phyloP scores from a whole-genome alignment of 1,139 yeast species.

The Yueomyces sp. region DNA sequence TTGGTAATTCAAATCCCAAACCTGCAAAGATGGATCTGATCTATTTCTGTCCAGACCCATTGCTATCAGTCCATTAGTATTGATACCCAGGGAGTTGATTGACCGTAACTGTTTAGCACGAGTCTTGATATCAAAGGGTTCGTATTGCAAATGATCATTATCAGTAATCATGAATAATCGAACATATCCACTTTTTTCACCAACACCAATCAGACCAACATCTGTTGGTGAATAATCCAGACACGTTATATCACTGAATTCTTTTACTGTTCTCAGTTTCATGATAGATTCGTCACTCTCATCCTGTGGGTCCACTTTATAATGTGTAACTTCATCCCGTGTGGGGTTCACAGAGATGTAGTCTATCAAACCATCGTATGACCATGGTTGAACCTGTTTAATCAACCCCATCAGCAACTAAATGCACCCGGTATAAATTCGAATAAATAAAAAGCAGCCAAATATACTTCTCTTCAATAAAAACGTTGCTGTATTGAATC shows the following conservation, averaged over 20 bases:
- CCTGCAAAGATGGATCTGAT: slow-evolving; percentile 63
- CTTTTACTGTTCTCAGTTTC: slow-evolving; percentile 42
- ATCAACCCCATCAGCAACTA: slow-evolving; percentile 18
- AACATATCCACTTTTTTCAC: slow-evolving; percentile 60
- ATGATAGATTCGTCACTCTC: slow-evolving; percentile 32
- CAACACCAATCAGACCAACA: slow-evolving; percentile 57
- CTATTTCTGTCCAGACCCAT: slow-evolving; percentile 73
- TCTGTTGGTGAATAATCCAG: slow-evolving; percentile 47
- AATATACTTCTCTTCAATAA: too few relatives aligned
- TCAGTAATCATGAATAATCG: slow-evolving; percentile 46
- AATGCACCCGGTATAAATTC: not conserved
- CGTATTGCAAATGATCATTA: slow-evolving; percentile 8
- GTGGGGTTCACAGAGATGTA: slow-evolving; percentile 26
- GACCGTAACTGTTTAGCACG: slow-evolving; percentile 61
- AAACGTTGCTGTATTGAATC: too few relatives aligned
- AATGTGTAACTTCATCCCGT: slow-evolving; percentile 26
- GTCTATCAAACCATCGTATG: slow-evolving; percentile 18
- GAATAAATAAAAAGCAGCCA: not conserved
- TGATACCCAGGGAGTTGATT: slow-evolving; percentile 65
- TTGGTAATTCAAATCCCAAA: slow-evolving; percentile 69
- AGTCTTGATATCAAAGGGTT: slow-evolving; percentile 22
- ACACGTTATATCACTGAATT: slow-evolving; percentile 64
- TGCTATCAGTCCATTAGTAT: slow-evolving; percentile 51
- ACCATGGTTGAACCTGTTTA: slow-evolving; percentile 21
- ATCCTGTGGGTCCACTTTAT: slow-evolving; percentile 21